A percentile compares a stretch with the other conserved stretches of the same genome.
Evolutionary conservation across 805 yeast species (phyloP).

Genomic region (Starmerella sp.): DNA sequence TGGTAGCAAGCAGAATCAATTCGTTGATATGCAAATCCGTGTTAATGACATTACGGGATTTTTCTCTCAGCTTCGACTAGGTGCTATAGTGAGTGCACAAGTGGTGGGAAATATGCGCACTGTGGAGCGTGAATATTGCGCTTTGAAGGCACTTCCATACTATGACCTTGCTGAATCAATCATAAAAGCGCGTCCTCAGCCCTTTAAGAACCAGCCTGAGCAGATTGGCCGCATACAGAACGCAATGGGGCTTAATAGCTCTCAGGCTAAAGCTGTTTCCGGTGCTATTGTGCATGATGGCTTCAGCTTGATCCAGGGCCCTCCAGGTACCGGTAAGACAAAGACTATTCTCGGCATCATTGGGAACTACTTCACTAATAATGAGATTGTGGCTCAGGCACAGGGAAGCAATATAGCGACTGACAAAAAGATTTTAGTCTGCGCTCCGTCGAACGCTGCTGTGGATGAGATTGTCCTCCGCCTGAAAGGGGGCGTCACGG

Average conservation of each 20-base stretch:
- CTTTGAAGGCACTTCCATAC: conserved; percentile 69
- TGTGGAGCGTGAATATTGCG: conserved; percentile 81
- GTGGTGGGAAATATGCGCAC: conserved; percentile 80
- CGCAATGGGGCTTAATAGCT: conserved; percentile 56
- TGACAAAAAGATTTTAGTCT: conserved; percentile 56
- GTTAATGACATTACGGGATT: conserved; percentile 41
- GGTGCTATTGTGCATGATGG: conserved; percentile 61
- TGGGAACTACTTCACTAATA: conserved; percentile 47
- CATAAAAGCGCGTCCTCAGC: conserved; percentile 51
- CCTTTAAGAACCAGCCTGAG: conserved; percentile 23
- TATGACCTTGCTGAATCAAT: conserved; percentile 67
- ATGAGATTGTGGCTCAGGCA: not conserved
- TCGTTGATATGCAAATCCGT: conserved; percentile 62
- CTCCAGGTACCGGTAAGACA: conserved; percentile 99
- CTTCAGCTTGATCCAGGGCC: conserved; percentile 84
- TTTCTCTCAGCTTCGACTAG: conserved; percentile 48
- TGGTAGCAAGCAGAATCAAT: conserved; percentile 38
- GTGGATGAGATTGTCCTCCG: conserved; percentile 89
- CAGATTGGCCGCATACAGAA: conserved; percentile 37
- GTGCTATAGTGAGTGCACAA: conserved; percentile 54
- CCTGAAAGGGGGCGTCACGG: conserved; percentile 55
- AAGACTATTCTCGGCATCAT: conserved; percentile 88
- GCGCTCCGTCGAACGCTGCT: conserved; percentile 99
- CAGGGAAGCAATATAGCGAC: not conserved
- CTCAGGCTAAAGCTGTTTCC: conserved; percentile 84